phyloP scores from a whole-genome alignment of 2,329 filamentous ascomycete genomes.

The Paracoccidioides brasiliensis region DNA sequence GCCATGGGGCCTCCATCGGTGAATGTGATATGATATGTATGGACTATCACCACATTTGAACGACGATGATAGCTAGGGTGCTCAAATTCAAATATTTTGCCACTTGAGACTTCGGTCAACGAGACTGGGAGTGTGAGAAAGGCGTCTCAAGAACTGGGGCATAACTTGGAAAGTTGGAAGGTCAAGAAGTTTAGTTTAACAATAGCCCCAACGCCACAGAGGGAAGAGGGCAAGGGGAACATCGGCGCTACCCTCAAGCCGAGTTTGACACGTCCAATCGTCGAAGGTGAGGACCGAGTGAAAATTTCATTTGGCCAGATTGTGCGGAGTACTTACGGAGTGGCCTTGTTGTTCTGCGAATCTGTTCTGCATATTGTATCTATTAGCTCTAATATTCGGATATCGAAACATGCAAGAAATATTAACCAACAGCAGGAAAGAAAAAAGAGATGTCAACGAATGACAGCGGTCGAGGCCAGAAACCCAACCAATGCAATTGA shows the following conservation, averaged over 20 bases:
- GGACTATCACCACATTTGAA: neutral
- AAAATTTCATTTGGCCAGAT: neutral
- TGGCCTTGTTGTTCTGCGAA: neutral
- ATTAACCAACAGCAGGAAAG: neutral
- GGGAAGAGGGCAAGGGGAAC: neutral
- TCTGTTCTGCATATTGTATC: neutral
- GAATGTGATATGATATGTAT: neutral
- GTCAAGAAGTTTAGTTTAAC: neutral
- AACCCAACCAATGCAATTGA: neutral
- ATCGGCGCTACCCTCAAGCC: neutral
- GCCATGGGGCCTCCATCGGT: neutral
- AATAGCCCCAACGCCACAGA: neutral
- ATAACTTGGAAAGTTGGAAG: neutral
- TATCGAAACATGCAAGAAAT: neutral
- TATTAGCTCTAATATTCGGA: neutral
- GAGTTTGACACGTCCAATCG: neutral
- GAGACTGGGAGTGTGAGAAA: neutral
- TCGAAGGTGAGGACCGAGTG: neutral
- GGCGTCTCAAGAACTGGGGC: neutral
- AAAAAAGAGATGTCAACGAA: neutral
- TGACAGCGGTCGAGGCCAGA: neutral
- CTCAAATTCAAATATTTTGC: neutral
- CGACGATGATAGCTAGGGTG: neutral
- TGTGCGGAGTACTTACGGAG: no score
- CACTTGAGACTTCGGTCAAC: neutral